These are phyloP conservation scores for Glebionis coronaria DNA, from an alignment of 129 eudicot species.

Conservation along the genomic window DNA sequence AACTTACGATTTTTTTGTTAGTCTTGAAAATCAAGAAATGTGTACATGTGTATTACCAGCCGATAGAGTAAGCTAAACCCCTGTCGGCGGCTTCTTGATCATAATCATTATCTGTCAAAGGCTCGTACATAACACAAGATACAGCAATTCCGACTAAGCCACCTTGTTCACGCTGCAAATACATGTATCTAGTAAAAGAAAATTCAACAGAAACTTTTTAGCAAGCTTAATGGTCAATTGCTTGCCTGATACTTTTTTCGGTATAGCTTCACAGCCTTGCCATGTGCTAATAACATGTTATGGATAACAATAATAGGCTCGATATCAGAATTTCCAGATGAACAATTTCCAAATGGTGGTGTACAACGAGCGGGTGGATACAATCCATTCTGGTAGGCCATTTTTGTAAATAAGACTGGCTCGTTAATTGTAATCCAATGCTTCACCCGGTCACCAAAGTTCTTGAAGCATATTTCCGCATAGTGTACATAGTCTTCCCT, in stretches of 20 bases:
- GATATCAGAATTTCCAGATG: slow-evolving; percentile 63
- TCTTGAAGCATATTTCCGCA: slow-evolving; percentile 61
- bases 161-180: slow-evolving; percentile 48
- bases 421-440: slow-evolving; percentile 79
- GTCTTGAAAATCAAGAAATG: neutral
- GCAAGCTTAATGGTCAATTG: neutral
- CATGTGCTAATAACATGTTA: slow-evolving; percentile 79
- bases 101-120: slow-evolving; percentile 40
- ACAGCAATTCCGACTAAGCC: slow-evolving; percentile 58
- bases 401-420: slow-evolving; percentile 53
- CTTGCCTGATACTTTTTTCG: slow-evolving; percentile 50
- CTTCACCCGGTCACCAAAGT: slow-evolving; percentile 82
- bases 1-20: no score
- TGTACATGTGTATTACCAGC: slow-evolving; percentile 50
- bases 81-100: slow-evolving; percentile 64
- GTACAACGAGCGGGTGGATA: slow-evolving; percentile 84
- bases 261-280: slow-evolving; percentile 62
- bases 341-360: slow-evolving; percentile 68
- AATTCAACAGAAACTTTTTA: neutral
- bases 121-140: slow-evolving; percentile 40
- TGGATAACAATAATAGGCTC: slow-evolving; percentile 77
- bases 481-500: slow-evolving; percentile 77
- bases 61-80: slow-evolving; percentile 56
- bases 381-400: slow-evolving; percentile 44
- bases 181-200: slow-evolving; percentile 11